Evolutionary conservation across 2,329 filamentous ascomycete species (phyloP).

Genomic region (Lachnellula hyalina): DNA sequence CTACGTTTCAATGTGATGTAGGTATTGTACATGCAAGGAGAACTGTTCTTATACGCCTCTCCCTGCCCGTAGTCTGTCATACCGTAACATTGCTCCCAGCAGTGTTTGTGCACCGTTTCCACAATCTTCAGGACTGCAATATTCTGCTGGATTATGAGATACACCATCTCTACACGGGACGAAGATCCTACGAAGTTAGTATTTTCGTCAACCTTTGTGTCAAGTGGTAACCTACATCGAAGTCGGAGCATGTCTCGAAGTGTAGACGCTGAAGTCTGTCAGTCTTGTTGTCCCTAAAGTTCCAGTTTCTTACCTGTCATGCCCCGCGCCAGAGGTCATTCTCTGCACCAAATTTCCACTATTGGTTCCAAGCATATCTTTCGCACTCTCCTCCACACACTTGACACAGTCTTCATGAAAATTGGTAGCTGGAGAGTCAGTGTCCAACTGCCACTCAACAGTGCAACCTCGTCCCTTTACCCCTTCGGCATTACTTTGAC

Average conservation of each 20-base stretch:
- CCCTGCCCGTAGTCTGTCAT: slow-evolving; percentile 31
- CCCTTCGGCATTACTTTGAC: slow-evolving; percentile 38
- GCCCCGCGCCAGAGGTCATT: slow-evolving; percentile 61
- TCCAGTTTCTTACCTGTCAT: slow-evolving; percentile 40
- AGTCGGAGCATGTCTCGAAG: slow-evolving; percentile 53
- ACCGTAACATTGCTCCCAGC: slow-evolving; percentile 38
- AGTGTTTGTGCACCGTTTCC: slow-evolving; percentile 48
- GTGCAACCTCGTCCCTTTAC: slow-evolving; percentile 45
- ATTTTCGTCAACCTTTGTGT: neutral
- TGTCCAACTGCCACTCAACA: slow-evolving; percentile 57
- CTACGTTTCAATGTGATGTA: neutral
- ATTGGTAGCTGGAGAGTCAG: slow-evolving; percentile 53
- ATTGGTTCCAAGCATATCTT: slow-evolving; percentile 48
- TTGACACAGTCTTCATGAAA: slow-evolving; percentile 65
- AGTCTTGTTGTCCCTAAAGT: slow-evolving; percentile 30
- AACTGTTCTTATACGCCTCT: slow-evolving; percentile 9
- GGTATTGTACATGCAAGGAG: neutral
- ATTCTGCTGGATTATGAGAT: slow-evolving; percentile 60
- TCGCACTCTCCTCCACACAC: slow-evolving; percentile 56
- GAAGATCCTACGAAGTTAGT: slow-evolving; percentile 43
- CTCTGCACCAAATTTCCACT: slow-evolving; percentile 40
- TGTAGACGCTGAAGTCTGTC: slow-evolving; percentile 47
- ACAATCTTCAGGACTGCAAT: slow-evolving; percentile 55
- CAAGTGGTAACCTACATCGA: slow-evolving; percentile 43
- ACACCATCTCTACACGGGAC: slow-evolving; percentile 58